Evolutionary conservation across 345 rosid species (phyloP), one percentile per base, ranked within the genome.

Genomic region (Stellera chamaejasme): DNA sequence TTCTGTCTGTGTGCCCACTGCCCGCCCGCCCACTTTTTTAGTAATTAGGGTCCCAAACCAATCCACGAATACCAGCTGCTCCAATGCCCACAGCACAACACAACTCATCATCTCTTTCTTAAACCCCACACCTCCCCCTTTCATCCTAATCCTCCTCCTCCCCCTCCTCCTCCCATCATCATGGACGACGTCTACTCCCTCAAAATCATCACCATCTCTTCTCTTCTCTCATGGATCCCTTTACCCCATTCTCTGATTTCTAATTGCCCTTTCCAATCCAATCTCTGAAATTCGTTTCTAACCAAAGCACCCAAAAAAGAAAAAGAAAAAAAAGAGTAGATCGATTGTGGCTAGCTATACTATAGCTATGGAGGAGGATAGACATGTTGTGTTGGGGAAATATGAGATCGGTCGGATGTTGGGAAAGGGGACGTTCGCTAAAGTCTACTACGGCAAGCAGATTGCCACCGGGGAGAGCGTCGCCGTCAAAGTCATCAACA

Each of bases 391-490:
- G 43, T 82, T 87, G 27, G 85, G 81, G 47, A 84, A 77, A 65
- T 85, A 90, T 66, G 77, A 70, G 65, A 66, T 83, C 69, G 96
- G 91, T 28, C 65, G 70, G 61, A 19, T 90, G 2, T 54, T 88
- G 13, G 97, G 97, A 0, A 82, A 84, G 42, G 97, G 97, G 0
- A 78, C 85, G 50, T 88, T 90, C 67, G 96, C 96, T 4, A 87
- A 90, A 52, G 97, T 90, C 0, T 85, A 81, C 23, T 69, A 77
- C 32, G 95, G 87, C 9, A 80, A 71, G 14, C 69, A 77, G n/a
- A 57, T 80, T 4, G 52, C 66, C 6, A 68, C 82, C 0, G 79
- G 75, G 0, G 85, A 80, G 56, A 62, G 74, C 47, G 95, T 85
- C 27, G 96, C 96, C 0, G 73, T 90, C 44, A 90, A 90, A 42